phyloP scores from a whole-genome alignment of 805 yeast genomes.

The Saturnispora hagleri region DNA sequence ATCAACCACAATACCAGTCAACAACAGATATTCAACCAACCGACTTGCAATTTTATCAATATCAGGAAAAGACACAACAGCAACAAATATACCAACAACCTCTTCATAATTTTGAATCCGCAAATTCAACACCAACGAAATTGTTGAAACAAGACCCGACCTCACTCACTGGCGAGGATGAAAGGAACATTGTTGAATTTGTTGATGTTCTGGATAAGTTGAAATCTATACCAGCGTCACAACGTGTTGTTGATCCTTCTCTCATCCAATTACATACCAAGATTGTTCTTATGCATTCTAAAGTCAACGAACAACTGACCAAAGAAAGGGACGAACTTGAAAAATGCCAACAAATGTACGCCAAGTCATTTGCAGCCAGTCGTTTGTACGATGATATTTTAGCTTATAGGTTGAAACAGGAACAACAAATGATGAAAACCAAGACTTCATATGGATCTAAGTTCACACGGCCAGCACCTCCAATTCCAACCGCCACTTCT shows the following conservation, averaged over 20 bases:
- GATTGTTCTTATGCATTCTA: slow-evolving; percentile 58
- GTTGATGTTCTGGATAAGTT: slow-evolving; percentile 53
- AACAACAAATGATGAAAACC: slow-evolving; percentile 10
- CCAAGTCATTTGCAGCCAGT: slow-evolving; percentile 66
- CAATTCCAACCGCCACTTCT: neutral
- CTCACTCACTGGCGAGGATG: slow-evolving; percentile 48
- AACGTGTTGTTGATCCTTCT: slow-evolving; percentile 35
- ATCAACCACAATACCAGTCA: neutral
- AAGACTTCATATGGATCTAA: slow-evolving; percentile 6
- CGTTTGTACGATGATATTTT: slow-evolving; percentile 68
- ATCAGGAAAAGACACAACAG: neutral
- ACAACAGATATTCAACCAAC: neutral
- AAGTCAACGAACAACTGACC: slow-evolving; percentile 50
- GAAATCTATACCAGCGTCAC: slow-evolving; percentile 33
- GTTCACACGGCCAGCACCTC: slow-evolving; percentile 4
- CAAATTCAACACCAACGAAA: neutral
- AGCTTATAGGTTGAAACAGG: slow-evolving; percentile 40
- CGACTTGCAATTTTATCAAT: neutral
- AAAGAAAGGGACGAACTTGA: slow-evolving; percentile 57
- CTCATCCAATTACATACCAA: slow-evolving; percentile 51
- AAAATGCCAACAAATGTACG: slow-evolving; percentile 58
- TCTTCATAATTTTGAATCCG: neutral
- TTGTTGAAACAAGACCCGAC: neutral
- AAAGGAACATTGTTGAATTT: slow-evolving; percentile 59
- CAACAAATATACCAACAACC: neutral